These are phyloP conservation scores for Naganishia kalamii DNA, from an alignment of 768 basidiomycete species.

Conservation along the genomic window DNA sequence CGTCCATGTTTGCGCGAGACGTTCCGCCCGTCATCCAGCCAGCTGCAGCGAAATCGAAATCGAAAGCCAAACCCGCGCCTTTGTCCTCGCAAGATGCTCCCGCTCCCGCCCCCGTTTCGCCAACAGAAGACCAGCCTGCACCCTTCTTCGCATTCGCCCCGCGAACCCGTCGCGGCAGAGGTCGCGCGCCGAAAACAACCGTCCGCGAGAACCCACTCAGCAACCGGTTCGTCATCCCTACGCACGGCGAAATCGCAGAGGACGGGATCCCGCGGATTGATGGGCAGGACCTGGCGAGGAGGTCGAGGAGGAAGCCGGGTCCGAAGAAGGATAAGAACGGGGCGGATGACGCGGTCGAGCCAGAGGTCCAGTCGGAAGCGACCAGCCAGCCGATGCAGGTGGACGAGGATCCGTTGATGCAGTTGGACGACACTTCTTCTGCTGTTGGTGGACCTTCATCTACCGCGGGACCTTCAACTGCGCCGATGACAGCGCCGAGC, in stretches of 20 bases:
- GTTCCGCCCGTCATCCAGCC: background rate
- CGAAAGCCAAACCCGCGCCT: no score
- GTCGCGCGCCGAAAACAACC: background rate
- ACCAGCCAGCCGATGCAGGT: background rate
- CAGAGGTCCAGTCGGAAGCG: background rate
- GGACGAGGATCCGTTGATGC: background rate
- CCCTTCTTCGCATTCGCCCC: background rate
- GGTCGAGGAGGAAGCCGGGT: background rate
- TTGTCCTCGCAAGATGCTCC: background rate
- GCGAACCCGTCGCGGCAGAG: background rate
- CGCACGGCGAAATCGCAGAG: background rate
- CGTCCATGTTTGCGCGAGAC: constrained; percentile 5
- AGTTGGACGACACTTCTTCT: background rate
- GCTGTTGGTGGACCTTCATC: no score
- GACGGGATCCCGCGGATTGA: constrained; percentile 10
- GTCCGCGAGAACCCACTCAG: background rate
- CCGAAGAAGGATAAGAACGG: background rate
- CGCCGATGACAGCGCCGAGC: background rate
- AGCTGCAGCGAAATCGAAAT: background rate
- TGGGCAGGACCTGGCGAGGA: background rate
- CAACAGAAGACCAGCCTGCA: background rate
- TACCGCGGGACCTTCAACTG: background rate
- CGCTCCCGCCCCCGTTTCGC: background rate
- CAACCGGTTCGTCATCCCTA: background rate
- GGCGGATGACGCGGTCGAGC: background rate